phyloP scores from a whole-genome alignment of 1,284 basidiomycete genomes.

The Tilletia setariae region DNA sequence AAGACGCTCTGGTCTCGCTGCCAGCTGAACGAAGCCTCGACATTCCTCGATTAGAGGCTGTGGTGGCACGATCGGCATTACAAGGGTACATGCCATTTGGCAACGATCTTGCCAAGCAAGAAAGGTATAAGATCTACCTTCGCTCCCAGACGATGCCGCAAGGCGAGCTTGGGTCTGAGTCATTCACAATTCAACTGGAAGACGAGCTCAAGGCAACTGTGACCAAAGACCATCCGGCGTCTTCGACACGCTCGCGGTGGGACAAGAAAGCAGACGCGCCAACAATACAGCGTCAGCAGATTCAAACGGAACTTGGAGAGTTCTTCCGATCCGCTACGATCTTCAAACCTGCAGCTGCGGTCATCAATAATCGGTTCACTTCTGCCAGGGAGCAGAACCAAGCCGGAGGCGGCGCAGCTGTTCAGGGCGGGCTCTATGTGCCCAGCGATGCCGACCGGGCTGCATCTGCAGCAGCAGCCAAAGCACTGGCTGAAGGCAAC shows the following conservation, averaged over 20 bases:
- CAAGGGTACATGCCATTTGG: conserved; percentile 86
- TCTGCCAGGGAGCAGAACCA: conserved; percentile 59
- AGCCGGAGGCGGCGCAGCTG: conserved; percentile 57
- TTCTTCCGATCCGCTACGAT: conserved; percentile 82
- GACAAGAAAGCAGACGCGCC: neutral
- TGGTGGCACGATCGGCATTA: conserved; percentile 79
- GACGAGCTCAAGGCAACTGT: conserved; percentile 57
- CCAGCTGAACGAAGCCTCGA: conserved; percentile 49
- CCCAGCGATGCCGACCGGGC: conserved; percentile 53
- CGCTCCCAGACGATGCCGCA: conserved; percentile 64
- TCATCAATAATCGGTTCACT: conserved; percentile 89
- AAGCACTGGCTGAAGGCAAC: conserved; percentile 65
- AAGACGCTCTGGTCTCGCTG: conserved; percentile 26
- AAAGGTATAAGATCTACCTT: conserved; percentile 79
- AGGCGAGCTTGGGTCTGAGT: conserved; percentile 22
- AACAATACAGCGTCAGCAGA: conserved; percentile 59
- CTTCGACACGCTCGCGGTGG: conserved; percentile 22
- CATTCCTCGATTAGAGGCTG: conserved; percentile 68
- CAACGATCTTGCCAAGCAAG: conserved; percentile 72
- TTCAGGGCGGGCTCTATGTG: conserved; percentile 62
- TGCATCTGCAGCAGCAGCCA: conserved; percentile 61
- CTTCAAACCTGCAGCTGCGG: conserved; percentile 85
- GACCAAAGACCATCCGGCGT: conserved; percentile 55
- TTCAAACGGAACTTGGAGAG: conserved; percentile 76
- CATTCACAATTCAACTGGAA: conserved; percentile 55